A percentile compares a stretch with the other conserved stretches of the same genome.
These are phyloP conservation scores for Micractinium sp. DNA, from an alignment of 139 green algal species.

Conservation along the genomic window DNA sequence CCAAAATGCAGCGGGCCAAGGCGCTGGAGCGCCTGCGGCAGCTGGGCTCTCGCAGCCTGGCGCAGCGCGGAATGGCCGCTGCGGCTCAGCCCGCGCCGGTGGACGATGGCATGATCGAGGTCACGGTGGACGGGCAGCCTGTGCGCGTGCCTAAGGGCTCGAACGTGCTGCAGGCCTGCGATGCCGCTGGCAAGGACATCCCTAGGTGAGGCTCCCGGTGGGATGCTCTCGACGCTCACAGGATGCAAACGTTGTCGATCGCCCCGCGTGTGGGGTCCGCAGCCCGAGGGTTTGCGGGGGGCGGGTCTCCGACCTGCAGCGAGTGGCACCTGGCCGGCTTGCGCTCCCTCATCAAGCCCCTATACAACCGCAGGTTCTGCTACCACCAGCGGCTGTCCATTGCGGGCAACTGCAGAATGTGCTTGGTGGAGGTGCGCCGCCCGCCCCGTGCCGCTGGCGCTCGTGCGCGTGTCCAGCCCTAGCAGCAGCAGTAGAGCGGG, in stretches of 20 bases:
- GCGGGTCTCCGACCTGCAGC: background rate
- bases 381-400: conserved; percentile 98
- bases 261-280: too few species aligned
- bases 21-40: conserved; percentile 30
- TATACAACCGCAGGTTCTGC: conserved; percentile 87
- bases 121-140: conserved; percentile 88
- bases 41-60: background rate
- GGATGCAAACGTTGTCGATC: background rate
- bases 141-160: conserved; percentile 88
- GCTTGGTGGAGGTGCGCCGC: conserved; percentile 91
- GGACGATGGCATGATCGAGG: conserved; percentile 73
- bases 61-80: background rate
- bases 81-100: conserved; percentile 43
- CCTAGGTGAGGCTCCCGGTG: conserved; percentile 66
- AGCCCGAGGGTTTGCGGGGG: conserved; percentile 10
- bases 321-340: background rate
- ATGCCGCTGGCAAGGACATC: conserved; percentile 58
- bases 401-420: conserved; percentile 99
- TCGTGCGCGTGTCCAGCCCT: background rate
- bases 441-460: background rate
- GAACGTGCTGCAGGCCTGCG: conserved; percentile 93
- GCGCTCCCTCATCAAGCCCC: background rate
- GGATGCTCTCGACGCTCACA: background rate
- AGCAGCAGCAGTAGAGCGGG: background rate
- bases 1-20: background rate